These are phyloP conservation scores for Tinospora cordifolia DNA, from an alignment of 164 flowering plant species.

Conservation along the genomic window DNA sequence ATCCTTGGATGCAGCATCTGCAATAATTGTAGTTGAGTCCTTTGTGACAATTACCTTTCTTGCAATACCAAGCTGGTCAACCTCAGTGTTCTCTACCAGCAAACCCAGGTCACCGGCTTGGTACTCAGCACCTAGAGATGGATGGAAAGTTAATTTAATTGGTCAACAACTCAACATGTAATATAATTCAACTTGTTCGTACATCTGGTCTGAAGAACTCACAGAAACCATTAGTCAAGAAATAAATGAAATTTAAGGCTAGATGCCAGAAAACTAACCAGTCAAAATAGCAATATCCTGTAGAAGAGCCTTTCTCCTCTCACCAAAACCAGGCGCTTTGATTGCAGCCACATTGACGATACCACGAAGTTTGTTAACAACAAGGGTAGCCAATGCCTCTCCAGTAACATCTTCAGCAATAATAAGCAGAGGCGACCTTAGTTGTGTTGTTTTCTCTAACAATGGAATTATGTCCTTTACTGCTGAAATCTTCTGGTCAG, in stretches of 20 bases:
- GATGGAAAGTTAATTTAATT: background rate
- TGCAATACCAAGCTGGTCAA: constrained; percentile 91
- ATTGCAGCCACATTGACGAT: constrained; percentile 36
- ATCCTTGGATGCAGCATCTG: constrained; percentile 95
- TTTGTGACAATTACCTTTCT: constrained; percentile 81
- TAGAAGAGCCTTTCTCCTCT: constrained; percentile 87
- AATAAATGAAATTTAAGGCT: background rate
- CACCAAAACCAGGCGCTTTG: constrained; percentile 88
- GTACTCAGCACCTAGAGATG: constrained; percentile 69
- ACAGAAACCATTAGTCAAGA: background rate
- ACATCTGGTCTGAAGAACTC: background rate
- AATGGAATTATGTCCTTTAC: constrained; percentile 66
- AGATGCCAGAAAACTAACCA: constrained; percentile 15
- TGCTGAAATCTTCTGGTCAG: constrained; percentile 84
- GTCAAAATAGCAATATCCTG: constrained; percentile 83
- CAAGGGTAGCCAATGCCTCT: constrained; percentile 42
- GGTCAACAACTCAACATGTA: background rate
- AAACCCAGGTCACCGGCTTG: constrained; percentile 87
- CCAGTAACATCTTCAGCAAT: constrained; percentile 94
- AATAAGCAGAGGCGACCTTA: constrained; percentile 55
- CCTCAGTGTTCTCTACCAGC: constrained; percentile 60
- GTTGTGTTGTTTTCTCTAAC: constrained; percentile 35
- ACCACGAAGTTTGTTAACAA: constrained; percentile 36
- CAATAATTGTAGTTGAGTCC: constrained; percentile 89
- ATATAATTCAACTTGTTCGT: background rate